phyloP scores from a whole-genome alignment of 2,329 filamentous ascomycete species.

The Sclerotinia trifoliorum region DNA sequence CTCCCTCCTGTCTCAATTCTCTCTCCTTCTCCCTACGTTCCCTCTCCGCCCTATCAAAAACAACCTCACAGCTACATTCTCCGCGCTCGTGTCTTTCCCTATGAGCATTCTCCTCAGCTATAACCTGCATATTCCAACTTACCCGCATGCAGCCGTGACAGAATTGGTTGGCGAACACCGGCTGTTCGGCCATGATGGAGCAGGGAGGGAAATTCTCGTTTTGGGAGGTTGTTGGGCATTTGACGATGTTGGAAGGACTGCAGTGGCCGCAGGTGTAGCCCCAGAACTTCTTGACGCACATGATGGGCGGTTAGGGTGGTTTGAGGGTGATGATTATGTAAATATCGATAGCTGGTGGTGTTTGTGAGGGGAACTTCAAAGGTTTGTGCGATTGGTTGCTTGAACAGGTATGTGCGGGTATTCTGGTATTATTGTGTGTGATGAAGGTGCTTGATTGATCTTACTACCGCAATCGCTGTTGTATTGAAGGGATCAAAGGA shows the following conservation, averaged over 20 bases:
- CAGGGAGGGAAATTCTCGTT: slow-evolving; percentile 36
- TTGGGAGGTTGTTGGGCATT: slow-evolving; percentile 43
- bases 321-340: not conserved
- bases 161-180: slow-evolving; percentile 30
- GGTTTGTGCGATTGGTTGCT: not conserved
- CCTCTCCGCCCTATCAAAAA: slow-evolving; percentile 33
- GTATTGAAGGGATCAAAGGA: not conserved
- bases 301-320: slow-evolving; percentile 30
- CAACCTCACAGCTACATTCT: slow-evolving; percentile 34
- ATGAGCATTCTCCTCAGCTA: slow-evolving; percentile 35
- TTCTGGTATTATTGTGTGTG: not conserved
- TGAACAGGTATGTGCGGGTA: not conserved
- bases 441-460: not conserved
- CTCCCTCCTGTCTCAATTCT: slow-evolving; percentile 4
- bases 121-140: slow-evolving; percentile 36
- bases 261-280: slow-evolving; percentile 51
- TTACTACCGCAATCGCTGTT: too few relatives aligned
- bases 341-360: not conserved
- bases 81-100: slow-evolving; percentile 28
- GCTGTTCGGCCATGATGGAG: slow-evolving; percentile 33
- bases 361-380: not conserved
- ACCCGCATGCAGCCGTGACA: slow-evolving; percentile 38
- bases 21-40: slow-evolving; percentile 24
- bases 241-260: slow-evolving; percentile 43
- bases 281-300: slow-evolving; percentile 50